Evolutionary conservation across 192 early-diverging fungal species (phyloP).

Genomic region (Coemansia sp.): DNA sequence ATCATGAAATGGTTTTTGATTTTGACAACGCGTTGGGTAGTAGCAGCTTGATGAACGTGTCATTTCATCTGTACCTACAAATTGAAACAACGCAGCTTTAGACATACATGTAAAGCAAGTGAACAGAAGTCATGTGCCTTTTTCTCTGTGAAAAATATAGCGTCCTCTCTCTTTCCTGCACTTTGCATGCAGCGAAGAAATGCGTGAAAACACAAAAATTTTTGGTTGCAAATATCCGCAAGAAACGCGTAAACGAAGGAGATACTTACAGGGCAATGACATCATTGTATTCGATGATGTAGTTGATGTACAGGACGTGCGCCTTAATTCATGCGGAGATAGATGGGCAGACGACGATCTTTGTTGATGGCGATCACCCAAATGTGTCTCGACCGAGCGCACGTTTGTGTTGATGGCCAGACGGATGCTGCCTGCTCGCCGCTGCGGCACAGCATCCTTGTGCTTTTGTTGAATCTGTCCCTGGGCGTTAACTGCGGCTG

Average conservation of each 20-base stretch:
- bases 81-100: no score
- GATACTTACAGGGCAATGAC: constrained; percentile 4
- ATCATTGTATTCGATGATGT: constrained; percentile 18
- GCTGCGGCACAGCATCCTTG: constrained; percentile 10
- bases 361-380: constrained; percentile 9
- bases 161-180: no score
- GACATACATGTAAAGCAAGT: no score
- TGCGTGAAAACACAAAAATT: no score
- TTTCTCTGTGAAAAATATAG: no score
- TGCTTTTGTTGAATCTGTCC: constrained; percentile 1
- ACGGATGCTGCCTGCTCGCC: constrained; percentile 22
- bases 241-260: neutral
- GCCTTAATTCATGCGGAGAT: constrained; percentile 16
- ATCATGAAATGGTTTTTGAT: neutral
- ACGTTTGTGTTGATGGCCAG: constrained; percentile 3
- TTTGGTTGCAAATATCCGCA: constrained; percentile 3
- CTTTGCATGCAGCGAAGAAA: no score
- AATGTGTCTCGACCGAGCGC: neutral
- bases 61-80: constrained; percentile 3
- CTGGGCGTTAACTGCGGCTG: neutral
- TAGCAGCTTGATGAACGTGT: constrained; percentile 6
- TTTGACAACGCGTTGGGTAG: neutral
- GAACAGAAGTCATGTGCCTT: no score
- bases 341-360: constrained; percentile 17
- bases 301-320: constrained; percentile 33